Conservation (phyloP, 106 monocot species). For the Dendrobium nobile region DNA sequence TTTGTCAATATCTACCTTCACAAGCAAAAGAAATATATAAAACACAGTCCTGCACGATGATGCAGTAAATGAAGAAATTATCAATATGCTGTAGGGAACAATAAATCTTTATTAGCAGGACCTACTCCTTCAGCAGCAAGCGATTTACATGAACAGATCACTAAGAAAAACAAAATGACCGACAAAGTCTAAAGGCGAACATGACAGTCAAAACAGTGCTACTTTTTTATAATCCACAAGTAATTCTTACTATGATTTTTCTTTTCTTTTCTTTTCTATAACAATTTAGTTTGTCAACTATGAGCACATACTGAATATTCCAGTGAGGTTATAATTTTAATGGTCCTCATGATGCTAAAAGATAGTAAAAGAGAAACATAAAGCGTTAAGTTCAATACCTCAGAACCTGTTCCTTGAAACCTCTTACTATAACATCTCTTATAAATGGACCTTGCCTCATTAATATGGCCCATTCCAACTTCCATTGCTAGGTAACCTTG, state of each 20-base stretch:
- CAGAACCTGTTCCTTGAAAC: constrained; percentile 72
- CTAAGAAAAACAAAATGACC: not conserved
- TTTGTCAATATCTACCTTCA: no score
- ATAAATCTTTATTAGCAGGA: no score
- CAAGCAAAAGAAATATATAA: not conserved
- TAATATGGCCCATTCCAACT: constrained; percentile 57
- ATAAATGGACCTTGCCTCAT: constrained; percentile 91
- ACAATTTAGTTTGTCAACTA: not conserved
- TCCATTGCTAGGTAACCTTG: constrained; percentile 79
- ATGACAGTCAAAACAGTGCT: not conserved
- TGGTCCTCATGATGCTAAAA: not conserved
- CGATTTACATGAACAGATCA: not conserved
- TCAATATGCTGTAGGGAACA: not conserved
- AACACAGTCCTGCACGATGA: not conserved
- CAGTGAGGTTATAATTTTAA: not conserved
- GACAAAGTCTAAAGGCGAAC: not conserved
- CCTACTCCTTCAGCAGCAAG: not conserved
- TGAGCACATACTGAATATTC: not conserved
- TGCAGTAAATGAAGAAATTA: not conserved
- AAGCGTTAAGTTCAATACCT: constrained; percentile 40
- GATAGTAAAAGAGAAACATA: constrained; percentile 4
- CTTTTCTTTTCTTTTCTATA: no score
- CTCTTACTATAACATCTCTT: constrained; percentile 89
- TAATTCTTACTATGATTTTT: not conserved
- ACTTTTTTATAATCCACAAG: not conserved